These are phyloP conservation scores for Lomentospora prolificans DNA, from an alignment of 2,329 filamentous ascomycete genomes.

Conservation along the genomic window DNA sequence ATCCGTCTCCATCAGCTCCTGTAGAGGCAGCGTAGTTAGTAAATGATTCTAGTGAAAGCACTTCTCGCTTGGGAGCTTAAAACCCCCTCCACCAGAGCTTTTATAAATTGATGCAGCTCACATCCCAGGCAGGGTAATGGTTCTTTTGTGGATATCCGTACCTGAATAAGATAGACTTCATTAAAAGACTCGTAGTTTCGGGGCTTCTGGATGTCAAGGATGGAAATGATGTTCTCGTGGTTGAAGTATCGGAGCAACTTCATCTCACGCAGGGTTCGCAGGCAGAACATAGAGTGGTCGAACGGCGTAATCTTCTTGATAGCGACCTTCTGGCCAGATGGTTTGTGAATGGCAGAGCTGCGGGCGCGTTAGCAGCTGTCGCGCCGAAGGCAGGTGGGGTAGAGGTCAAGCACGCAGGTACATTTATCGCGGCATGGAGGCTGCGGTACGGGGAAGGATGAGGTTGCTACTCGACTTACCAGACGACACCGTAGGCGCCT, in stretches of 20 bases:
- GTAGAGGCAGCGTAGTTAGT: conserved; percentile 12
- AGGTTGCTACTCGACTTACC: conserved; percentile 68
- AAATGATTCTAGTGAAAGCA: neutral
- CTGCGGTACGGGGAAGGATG: neutral
- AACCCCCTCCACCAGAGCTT: too few species aligned
- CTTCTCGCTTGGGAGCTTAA: too few species aligned
- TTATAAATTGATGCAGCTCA: too few species aligned
- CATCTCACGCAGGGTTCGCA: conserved; percentile 96
- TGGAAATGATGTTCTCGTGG: conserved; percentile 99
- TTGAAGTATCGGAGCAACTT: conserved; percentile 98
- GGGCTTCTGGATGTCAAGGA: conserved; percentile 97
- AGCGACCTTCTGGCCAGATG: conserved; percentile 93
- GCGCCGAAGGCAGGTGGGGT: neutral
- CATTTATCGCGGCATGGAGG: neutral
- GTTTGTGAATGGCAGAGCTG: conserved; percentile 95
- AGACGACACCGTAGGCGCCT: conserved; percentile 96
- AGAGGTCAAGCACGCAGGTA: neutral
- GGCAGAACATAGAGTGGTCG: conserved; percentile 97
- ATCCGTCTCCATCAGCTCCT: conserved; percentile 99
- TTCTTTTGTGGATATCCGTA: conserved; percentile 28
- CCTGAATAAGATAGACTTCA: conserved; percentile 97
- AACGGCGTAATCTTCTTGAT: conserved; percentile 99
- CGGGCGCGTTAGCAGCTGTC: conserved; percentile 7
- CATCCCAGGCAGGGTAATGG: too few species aligned
- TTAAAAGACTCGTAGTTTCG: conserved; percentile 93